phyloP scores from a whole-genome alignment of 768 basidiomycete species.

The Termitomyces sp. region DNA sequence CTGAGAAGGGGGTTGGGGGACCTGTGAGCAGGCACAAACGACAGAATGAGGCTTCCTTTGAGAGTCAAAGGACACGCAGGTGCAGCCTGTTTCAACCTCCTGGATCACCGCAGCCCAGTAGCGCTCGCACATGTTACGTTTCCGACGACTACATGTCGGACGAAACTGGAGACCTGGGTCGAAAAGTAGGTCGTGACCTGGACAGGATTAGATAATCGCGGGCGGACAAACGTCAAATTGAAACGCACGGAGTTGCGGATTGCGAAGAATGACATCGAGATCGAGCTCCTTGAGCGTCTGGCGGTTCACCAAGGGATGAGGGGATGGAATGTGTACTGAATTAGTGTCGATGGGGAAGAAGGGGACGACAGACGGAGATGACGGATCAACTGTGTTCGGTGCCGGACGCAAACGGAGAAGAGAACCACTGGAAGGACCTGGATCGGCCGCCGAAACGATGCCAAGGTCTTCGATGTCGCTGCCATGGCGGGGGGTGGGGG shows the following conservation, averaged over 20 bases:
- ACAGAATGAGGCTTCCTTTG: constrained; percentile 49
- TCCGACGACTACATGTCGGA: constrained; percentile 69
- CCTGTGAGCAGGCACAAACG: constrained; percentile 48
- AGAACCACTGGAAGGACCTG: constrained; percentile 41
- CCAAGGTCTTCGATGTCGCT: constrained; percentile 44
- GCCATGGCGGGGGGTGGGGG: constrained; percentile 27
- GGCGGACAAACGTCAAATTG: constrained; percentile 19
- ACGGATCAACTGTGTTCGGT: constrained; percentile 25
- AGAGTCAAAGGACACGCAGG: constrained; percentile 72
- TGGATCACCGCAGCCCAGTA: constrained; percentile 82
- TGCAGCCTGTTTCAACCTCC: constrained; percentile 80
- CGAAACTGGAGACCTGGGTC: constrained; percentile 82
- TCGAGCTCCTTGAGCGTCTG: constrained; percentile 83
- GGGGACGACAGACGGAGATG: constrained; percentile 22
- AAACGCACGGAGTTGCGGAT: constrained; percentile 84
- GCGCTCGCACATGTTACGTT: constrained; percentile 64
- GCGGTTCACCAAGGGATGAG: constrained; percentile 74
- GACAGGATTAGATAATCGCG: constrained; percentile 10
- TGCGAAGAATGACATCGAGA: constrained; percentile 77
- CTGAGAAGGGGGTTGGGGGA: constrained; percentile 33
- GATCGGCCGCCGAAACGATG: constrained; percentile 33
- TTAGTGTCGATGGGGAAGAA: constrained; percentile 36
- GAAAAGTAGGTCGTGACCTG: constrained; percentile 88
- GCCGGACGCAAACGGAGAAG: constrained; percentile 27
- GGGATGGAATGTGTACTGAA: constrained; percentile 58